A percentile compares a stretch with the other conserved stretches of the same genome.
Evolutionary conservation across 2,329 filamentous ascomycete genomes (phyloP).

Genomic region (Incumbomyces lentus): DNA sequence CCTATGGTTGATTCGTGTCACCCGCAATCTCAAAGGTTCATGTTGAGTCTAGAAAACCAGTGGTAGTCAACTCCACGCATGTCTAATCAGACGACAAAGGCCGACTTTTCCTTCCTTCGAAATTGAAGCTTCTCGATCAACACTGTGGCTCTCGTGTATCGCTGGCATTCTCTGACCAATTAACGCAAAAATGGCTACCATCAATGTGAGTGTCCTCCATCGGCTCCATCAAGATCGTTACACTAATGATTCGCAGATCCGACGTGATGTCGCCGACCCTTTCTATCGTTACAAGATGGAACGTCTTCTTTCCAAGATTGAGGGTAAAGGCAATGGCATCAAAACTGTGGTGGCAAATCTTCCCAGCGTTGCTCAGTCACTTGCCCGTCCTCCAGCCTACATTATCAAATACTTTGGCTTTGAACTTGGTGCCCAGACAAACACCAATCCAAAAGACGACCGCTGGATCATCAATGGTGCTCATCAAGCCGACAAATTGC

Average conservation of each 20-base stretch:
- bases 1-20: conserved; percentile 68
- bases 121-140: conserved; percentile 1
- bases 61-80: conserved; percentile 39
- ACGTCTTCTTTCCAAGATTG: conserved; percentile 94
- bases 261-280: conserved; percentile 78
- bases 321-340: conserved; percentile 99
- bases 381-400: conserved; percentile 84
- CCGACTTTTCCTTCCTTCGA: conserved; percentile 30
- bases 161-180: conserved; percentile 8
- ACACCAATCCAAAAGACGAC: conserved; percentile 91
- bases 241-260: conserved; percentile 13
- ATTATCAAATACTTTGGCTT: conserved; percentile 99
- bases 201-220: conserved; percentile 74
- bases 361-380: conserved; percentile 80
- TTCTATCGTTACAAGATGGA: conserved; percentile 99
- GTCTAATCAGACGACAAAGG: conserved; percentile 45
- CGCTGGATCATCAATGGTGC: conserved; percentile 99
- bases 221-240: not conserved
- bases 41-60: conserved; percentile 18
- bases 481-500: conserved; percentile 87
- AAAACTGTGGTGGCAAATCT: conserved; percentile 97
- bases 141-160: conserved; percentile 6
- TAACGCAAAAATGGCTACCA: conserved; percentile 75
- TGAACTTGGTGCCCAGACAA: conserved; percentile 96
- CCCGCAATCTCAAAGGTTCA: conserved; percentile 16